Base-by-base conservation (phyloP, 1,284 basidiomycete species). In the Papiliotrema flavescens region DNA sequence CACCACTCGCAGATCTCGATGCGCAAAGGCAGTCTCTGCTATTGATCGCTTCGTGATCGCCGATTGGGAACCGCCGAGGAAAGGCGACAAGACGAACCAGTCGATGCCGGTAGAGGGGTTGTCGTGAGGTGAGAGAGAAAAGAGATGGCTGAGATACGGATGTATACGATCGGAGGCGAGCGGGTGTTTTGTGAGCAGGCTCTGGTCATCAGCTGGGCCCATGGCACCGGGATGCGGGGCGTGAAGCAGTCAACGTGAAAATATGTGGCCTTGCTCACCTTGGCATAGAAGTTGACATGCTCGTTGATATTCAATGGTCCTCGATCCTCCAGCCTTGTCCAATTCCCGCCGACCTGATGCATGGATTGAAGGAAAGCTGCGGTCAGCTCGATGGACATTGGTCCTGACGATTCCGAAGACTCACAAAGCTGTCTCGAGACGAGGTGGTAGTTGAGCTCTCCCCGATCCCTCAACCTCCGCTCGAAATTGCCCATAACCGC, bases 41-140 rank as follows among this genome's bases (percentile, higher is more conserved):
- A 28, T 15, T 7, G 36, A 32, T 3, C 15, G 23, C 5, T 41
- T 13, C 2, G 48, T 40, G 22, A 60, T 42, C 23, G 49, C 53
- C 1, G 58, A 62, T 5, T 55, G 28, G 5, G 20, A 23, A 2
- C 61, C 61, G 9, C 61, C 61, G 41, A 60, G 55, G 43, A 36
- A 62, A 2, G 61, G 61, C 2, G 54, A 55, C 9, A 62, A 46
- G 43, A 55, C 54, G 39, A 62, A 62, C 61, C 61, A 60, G 17
- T 60, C 61, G 24, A 53, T 28, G 17, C 35, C 36, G 15, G 54
- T 53, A 8, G 41, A 40, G 13, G 58, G 61, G 36, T 60, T 60
- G 14, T 45, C 11, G 17, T 17, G 36, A 17, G 54, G 42, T 2
- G 61, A 51, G 7, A 60, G 58, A 26, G 49, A 46, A 37, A 62